Conservation (phyloP, 441 rosid species). For the Jatropha podagrica region DNA sequence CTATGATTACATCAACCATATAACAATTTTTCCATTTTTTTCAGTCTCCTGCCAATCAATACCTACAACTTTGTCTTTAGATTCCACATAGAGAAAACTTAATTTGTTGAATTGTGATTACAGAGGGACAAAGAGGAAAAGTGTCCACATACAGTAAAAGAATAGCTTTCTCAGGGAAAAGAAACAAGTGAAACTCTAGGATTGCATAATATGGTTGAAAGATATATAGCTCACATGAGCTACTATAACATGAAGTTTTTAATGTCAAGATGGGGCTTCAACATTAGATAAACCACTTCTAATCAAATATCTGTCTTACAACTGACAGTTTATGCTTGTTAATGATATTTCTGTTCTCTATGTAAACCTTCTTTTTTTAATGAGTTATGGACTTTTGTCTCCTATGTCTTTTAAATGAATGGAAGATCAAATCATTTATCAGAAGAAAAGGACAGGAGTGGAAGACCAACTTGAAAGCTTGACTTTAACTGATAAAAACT, state of each 20-base stretch:
- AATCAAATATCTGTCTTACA: neutral
- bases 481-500: neutral
- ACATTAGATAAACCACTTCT: neutral
- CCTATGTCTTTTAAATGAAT: neutral
- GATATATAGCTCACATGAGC: neutral
- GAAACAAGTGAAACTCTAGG: neutral
- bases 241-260: neutral
- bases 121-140: neutral
- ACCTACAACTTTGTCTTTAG: neutral
- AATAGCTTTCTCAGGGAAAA: neutral
- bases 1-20: neutral
- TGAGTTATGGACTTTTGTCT: neutral
- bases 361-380: neutral
- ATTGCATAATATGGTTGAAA: neutral
- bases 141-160: neutral
- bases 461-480: neutral
- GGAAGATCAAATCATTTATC: neutral
- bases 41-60: too few relatives aligned
- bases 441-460: neutral
- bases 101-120: neutral
- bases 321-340: neutral
- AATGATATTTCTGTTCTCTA: neutral
- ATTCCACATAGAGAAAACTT: neutral
- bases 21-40: neutral
- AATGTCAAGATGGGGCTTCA: neutral